Evolutionary conservation across 345 rosid species (phyloP).

Genomic region (Brassica carinata): DNA sequence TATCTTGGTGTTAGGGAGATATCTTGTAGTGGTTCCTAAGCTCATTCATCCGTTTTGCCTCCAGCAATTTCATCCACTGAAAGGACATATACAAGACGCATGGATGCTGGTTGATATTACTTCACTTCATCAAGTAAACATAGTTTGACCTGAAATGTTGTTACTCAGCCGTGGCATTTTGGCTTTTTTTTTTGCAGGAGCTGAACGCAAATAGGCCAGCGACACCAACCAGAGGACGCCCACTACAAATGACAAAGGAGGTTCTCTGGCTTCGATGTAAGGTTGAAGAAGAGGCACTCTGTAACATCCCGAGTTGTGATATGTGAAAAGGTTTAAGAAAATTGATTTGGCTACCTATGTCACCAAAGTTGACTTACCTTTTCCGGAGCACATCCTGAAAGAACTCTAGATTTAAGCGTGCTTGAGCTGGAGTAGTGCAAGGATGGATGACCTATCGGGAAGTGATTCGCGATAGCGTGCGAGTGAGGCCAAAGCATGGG

Average conservation of each 20-base stretch:
- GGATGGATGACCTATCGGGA: too few relatives aligned
- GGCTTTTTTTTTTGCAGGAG: background rate
- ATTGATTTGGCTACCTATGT: too few relatives aligned
- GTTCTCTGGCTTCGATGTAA: conserved; percentile 81
- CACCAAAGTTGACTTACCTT: too few relatives aligned
- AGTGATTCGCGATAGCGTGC: too few relatives aligned
- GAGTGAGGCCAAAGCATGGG: too few relatives aligned
- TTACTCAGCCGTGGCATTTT: background rate
- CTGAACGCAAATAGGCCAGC: conserved; percentile 88
- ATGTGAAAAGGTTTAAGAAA: too few relatives aligned
- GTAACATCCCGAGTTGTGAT: too few relatives aligned
- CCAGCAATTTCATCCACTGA: conserved; percentile 50
- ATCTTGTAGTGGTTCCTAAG: conserved; percentile 75
- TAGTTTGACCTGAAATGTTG: background rate
- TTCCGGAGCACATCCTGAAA: too few relatives aligned
- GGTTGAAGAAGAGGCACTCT: background rate
- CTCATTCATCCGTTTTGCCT: too few relatives aligned
- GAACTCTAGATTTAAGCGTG: too few relatives aligned
- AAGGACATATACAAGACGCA: conserved; percentile 66
- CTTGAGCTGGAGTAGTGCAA: too few relatives aligned
- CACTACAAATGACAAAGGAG: conserved; percentile 69
- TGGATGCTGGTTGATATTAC: conserved; percentile 78
- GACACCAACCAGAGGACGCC: conserved; percentile 89
- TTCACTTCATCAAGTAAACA: background rate
- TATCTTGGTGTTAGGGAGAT: conserved; percentile 74